Percentiles rank a stretch among this genome's conserved stretches.
These are phyloP conservation scores for Dipteronia dyeriana DNA, from an alignment of 345 rosid species.

Conservation along the genomic window DNA sequence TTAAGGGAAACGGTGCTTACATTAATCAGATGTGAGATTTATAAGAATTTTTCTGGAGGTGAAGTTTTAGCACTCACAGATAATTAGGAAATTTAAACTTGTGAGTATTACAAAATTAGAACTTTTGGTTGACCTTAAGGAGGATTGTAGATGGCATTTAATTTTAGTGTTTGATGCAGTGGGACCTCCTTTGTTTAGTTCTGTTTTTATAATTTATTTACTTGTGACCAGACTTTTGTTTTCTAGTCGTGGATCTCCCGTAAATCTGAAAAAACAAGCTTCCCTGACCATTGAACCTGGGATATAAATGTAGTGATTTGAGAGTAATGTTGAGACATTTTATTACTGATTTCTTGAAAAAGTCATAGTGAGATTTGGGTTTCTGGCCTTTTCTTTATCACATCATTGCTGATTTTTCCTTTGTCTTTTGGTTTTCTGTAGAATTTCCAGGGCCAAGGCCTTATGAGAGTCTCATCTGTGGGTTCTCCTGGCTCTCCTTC, in stretches of 20 bases:
- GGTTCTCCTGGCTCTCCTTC: slow-evolving; percentile 57
- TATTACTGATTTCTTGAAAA: not conserved
- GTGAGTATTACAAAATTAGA: not conserved
- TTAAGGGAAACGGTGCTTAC: not conserved
- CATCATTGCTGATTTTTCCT: not conserved
- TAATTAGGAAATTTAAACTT: not conserved
- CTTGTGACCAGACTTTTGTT: not conserved
- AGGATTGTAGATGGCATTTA: not conserved
- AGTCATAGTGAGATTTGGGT: slow-evolving; percentile 1
- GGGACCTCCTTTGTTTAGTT: not conserved
- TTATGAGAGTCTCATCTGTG: slow-evolving; percentile 55
- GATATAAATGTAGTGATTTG: not conserved
- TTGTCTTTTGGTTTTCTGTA: slow-evolving; percentile 21
- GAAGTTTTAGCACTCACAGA: not conserved
- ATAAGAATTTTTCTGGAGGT: not conserved
- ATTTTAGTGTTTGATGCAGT: not conserved
- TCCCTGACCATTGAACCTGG: not conserved
- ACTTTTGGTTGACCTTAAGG: not conserved
- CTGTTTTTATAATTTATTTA: not conserved
- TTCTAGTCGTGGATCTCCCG: not conserved
- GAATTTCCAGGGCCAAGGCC: slow-evolving; percentile 79
- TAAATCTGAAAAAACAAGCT: not conserved
- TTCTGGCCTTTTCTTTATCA: not conserved
- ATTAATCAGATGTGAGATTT: not conserved
- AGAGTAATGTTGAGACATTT: not conserved